Conservation (phyloP, 106 monocot species). For the Gastrodia elata region DNA sequence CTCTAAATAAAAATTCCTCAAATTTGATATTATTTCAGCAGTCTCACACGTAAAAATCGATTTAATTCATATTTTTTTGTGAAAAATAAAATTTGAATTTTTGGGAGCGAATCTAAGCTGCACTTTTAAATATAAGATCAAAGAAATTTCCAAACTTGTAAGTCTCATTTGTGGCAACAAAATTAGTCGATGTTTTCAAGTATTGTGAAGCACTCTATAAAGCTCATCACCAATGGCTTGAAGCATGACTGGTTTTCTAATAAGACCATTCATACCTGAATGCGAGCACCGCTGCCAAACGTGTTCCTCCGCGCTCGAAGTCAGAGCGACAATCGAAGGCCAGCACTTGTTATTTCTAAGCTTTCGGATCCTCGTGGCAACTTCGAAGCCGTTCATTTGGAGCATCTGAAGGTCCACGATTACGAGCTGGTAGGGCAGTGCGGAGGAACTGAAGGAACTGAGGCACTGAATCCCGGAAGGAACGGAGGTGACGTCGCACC, state of each 20-base stretch:
- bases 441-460: constrained; percentile 15
- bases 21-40: no score
- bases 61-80: no score
- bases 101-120: no score
- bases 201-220: constrained; percentile 32
- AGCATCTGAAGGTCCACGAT: constrained; percentile 36
- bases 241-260: constrained; percentile 43
- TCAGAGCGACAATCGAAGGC: constrained; percentile 46
- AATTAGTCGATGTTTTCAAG: no score
- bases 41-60: no score
- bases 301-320: constrained; percentile 26
- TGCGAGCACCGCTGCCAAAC: constrained; percentile 48
- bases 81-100: no score
- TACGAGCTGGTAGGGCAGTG: constrained; percentile 30
- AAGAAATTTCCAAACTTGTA: no score
- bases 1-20: no score
- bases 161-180: no score
- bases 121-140: no score
- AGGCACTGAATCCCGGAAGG: constrained; percentile 42
- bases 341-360: constrained; percentile 21
- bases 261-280: constrained; percentile 45
- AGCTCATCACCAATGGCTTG: constrained; percentile 47
- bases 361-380: constrained; percentile 32
- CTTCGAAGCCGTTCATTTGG: constrained; percentile 29
- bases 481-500: constrained; percentile 36